Conservation (phyloP, 139 green algal species). For the Chlorella vulgaris region DNA sequence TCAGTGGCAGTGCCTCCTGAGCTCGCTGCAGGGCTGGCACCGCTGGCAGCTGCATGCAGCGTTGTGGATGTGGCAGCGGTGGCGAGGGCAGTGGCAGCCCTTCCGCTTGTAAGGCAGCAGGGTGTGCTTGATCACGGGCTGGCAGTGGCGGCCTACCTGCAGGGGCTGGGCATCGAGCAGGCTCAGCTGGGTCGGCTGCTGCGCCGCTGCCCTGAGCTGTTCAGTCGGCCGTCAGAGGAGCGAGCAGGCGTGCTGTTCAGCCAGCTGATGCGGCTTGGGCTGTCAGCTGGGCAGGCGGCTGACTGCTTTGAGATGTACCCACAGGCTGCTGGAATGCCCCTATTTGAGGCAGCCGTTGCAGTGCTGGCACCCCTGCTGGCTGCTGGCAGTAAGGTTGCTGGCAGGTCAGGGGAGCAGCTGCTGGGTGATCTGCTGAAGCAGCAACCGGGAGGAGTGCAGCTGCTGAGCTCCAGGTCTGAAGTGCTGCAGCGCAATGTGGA, state of each 20-base stretch:
- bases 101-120: not conserved
- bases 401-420: not conserved
- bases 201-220: not conserved
- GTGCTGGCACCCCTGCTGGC: not conserved
- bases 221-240: constrained; percentile 1
- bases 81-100: not conserved
- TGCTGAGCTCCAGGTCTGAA: not conserved
- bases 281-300: not conserved
- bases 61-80: not conserved
- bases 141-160: not conserved
- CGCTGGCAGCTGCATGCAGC: not conserved
- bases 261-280: not conserved
- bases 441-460: not conserved
- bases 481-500: not conserved
- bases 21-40: not conserved
- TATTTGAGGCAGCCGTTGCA: constrained; percentile 13
- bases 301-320: not conserved
- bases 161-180: not conserved
- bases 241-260: constrained; percentile 10
- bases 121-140: not conserved
- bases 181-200: not conserved
- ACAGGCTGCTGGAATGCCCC: not conserved
- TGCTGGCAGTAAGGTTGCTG: not conserved
- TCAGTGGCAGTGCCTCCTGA: not conserved
- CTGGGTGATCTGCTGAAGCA: not conserved